Evolutionary conservation across 1,284 basidiomycete species (phyloP), one percentile per base, ranked within the genome.

Genomic region (Cryptococcus sp.): DNA sequence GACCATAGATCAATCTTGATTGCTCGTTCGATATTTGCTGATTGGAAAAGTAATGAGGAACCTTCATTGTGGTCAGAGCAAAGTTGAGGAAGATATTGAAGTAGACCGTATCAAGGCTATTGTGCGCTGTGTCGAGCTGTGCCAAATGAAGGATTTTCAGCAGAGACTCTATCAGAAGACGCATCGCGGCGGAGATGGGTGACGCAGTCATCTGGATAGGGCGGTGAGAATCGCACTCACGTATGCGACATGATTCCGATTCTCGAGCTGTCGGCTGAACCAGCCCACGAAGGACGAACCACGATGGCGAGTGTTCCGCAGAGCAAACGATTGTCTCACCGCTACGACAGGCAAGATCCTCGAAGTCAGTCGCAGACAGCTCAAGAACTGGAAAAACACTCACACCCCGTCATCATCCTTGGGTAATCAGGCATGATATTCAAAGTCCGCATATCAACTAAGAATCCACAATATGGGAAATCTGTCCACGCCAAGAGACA

Each of bases 381-480:
- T 17, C 16, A 39, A 23, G n/a, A 38, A 11, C 20, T 34, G 46
- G n/a, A 44, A 29, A 13, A 5, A 40, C 5, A 77, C 83, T 68
- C 65, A 88, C 89, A 83, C 5, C 79, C 83, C 20, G 80, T 79
- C 55, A 82, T 76, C 67, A 86, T 87, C 56, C 89, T 84, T 3
- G 82, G 80, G 68, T 90, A 89, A 71, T 94, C 88, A 6, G 84
- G 85, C 15, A 86, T 83, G 37, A 96, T 81, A 13, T 90, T 89
- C 23, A 96, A 81, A 63, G 87, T 84, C 23, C 73, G 77, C 79
- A 86, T 89, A 67, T 92, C 78, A 65, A 97, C 88, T 52, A 87
- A 70, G 63, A 87, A 84, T 1, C 93, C 93, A 76, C 93, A 96
- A 88, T 91, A 97, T 1, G 91, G 88, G 69, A 97, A 95, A 46